Evolutionary conservation across 305 asterid species (phyloP), one percentile per base, ranked within the genome.

Genomic region (Euphrasia arctica): DNA sequence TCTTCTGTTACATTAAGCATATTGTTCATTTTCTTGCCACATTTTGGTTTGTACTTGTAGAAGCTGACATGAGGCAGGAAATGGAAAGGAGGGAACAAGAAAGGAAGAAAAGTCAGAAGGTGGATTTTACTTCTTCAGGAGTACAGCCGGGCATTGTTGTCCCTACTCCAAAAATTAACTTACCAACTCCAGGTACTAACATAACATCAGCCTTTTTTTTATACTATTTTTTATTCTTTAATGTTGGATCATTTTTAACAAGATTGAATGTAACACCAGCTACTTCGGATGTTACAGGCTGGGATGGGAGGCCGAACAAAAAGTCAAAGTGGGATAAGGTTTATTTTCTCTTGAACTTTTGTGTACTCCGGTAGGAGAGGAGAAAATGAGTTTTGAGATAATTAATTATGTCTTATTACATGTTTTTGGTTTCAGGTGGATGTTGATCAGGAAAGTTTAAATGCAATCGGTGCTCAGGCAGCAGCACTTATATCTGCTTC

Each of bases 241-340:
- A 36, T 22, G 64, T 27, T 61, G 62, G 43, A 9, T 64, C 28
- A 66, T 48, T 15, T 64, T 64, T 31, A 77, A 61, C 77, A 76
- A 93, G 86, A 64, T 50, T 66, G 61, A 85, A 72, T 65, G 56
- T 82, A 67, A 63, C 80, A 32, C 77, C 82, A 11, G 77, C 82
- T 55, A 51, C 78, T 39, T 70, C 71, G 8, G 94, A 85, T 62
- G 69, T 62, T 66, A 71, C 74, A 65, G 65, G 79, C 56, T 86
- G 96, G 71, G 97, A 92, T 65, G 88, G 89, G 62, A 85, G 99
- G 69, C 90, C 75, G 72, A 80, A 75, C 78, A 83, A 83, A 76
- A 93, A 86, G 78, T 93, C 99, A 39, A 93, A 90, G 78, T 93
- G 99, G 99, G 99, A 93, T 75, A 90, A 88, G 97, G 99, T 93